A percentile compares a stretch with the other conserved stretches of the same genome.
phyloP scores from a whole-genome alignment of 208 protist genomes.

The Trypanosoma platydactyli region DNA sequence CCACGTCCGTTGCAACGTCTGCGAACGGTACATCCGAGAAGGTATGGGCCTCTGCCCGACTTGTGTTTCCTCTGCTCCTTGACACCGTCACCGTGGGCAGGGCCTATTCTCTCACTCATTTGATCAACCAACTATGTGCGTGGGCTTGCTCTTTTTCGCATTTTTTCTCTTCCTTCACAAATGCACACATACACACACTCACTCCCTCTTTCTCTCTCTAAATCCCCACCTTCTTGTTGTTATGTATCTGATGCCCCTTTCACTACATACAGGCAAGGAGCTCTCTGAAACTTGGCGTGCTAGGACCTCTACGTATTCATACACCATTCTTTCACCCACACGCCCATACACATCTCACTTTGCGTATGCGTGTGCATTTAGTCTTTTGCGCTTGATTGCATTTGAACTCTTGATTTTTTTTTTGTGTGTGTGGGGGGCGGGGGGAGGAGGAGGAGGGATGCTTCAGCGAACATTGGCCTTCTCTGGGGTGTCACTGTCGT shows the following conservation, averaged over 20 bases:
- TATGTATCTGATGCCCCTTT: too few species aligned
- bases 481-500: constrained; percentile 1
- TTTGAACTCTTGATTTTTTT: neutral
- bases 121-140: too few species aligned
- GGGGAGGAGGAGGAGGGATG: too few species aligned
- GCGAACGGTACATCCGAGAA: constrained; percentile 52
- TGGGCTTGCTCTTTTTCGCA: too few species aligned
- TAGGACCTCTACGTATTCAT: too few species aligned
- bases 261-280: too few species aligned
- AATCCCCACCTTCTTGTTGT: too few species aligned
- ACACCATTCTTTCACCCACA: neutral
- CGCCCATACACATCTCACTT: neutral
- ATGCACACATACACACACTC: too few species aligned
- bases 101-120: too few species aligned
- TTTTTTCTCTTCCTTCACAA: too few species aligned
- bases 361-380: constrained; percentile 5
- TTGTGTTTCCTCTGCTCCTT: constrained; percentile 41
- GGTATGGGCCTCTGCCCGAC: constrained; percentile 63
- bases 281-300: too few species aligned
- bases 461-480: constrained; percentile 15
- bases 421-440: neutral
- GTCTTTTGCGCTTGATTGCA: neutral
- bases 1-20: constrained; percentile 50
- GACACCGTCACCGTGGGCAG: neutral
- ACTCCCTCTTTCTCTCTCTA: too few species aligned